phyloP scores from a whole-genome alignment of 805 yeast genomes.

The Cyberlindnera veronae region DNA sequence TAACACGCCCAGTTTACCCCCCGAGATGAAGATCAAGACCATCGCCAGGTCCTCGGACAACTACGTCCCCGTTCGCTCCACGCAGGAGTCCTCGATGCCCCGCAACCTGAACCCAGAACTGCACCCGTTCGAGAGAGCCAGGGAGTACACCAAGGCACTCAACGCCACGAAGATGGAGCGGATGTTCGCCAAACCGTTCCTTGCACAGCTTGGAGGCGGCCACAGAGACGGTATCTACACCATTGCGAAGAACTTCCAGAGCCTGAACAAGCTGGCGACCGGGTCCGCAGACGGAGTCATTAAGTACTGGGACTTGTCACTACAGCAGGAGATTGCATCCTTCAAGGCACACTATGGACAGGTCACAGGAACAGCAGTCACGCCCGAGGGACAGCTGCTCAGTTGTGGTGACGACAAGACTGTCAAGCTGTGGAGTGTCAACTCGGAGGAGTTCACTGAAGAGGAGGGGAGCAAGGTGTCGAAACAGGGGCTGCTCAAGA shows the following conservation, averaged over 20 bases:
- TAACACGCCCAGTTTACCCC: no score
- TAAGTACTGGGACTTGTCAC: conserved; percentile 88
- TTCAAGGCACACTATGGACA: conserved; percentile 89
- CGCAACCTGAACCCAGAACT: conserved; percentile 90
- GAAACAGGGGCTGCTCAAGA: conserved; percentile 61
- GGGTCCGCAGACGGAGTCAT: conserved; percentile 95
- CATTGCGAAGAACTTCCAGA: conserved; percentile 72
- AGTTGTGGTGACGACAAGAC: conserved; percentile 92
- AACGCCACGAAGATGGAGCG: conserved; percentile 94
- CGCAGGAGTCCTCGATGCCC: conserved; percentile 84
- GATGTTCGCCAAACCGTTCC: conserved; percentile 96
- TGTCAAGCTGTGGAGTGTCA: conserved; percentile 83
- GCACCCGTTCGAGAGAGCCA: conserved; percentile 95
- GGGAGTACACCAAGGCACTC: conserved; percentile 92
- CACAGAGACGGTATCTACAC: conserved; percentile 93
- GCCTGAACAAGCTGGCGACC: conserved; percentile 74
- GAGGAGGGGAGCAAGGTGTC: conserved; percentile 28
- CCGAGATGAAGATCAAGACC: conserved; percentile 28
- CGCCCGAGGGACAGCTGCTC: conserved; percentile 50
- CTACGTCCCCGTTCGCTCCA: conserved; percentile 87
- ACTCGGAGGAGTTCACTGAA: conserved; percentile 46
- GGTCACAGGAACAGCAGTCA: conserved; percentile 78
- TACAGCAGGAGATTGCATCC: conserved; percentile 69
- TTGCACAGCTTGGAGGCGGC: conserved; percentile 92
- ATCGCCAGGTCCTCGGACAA: conserved; percentile 72